Conservation (phyloP, 805 yeast species). For the Metschnikowia santaceciliae region DNA sequence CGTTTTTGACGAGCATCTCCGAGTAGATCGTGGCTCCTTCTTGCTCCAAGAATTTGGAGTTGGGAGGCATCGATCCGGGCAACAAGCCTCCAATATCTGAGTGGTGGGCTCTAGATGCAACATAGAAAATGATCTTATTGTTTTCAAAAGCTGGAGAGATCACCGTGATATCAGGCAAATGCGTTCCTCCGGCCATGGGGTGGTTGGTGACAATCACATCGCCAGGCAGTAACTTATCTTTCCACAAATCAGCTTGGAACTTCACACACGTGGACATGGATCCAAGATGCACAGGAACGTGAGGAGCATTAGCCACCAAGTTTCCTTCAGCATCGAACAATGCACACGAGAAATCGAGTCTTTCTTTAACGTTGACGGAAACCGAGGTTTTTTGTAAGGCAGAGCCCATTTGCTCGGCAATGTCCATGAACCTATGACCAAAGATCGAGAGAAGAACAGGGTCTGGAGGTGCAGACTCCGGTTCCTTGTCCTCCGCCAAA, state of each 20-base stretch:
- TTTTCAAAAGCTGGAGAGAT: conserved; percentile 77
- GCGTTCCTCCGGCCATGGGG: conserved; percentile 42
- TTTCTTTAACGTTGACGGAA: conserved; percentile 43
- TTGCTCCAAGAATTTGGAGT: conserved; percentile 76
- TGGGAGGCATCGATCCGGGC: conserved; percentile 95
- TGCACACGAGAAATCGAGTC: conserved; percentile 46
- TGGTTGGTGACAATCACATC: conserved; percentile 44
- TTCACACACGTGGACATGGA: conserved; percentile 47
- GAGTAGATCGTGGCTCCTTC: conserved; percentile 90
- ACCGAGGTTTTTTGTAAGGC: conserved; percentile 44
- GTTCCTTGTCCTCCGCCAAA: neutral
- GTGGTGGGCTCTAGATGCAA: conserved; percentile 94
- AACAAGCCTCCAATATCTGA: conserved; percentile 91
- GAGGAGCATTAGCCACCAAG: conserved; percentile 46
- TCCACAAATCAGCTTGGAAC: conserved; percentile 38
- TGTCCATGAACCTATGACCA: conserved; percentile 22
- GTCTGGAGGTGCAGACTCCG: conserved; percentile 6
- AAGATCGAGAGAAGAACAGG: conserved; percentile 20
- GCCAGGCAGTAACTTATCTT: conserved; percentile 36
- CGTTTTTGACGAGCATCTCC: conserved; percentile 64
- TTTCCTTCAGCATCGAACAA: conserved; percentile 40
- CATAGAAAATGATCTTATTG: conserved; percentile 63
- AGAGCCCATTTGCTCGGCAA: conserved; percentile 41
- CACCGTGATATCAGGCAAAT: conserved; percentile 66
- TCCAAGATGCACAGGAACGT: conserved; percentile 44